phyloP scores from a whole-genome alignment of 2,329 filamentous ascomycete genomes.

The Emmonsiellopsis sp. region DNA sequence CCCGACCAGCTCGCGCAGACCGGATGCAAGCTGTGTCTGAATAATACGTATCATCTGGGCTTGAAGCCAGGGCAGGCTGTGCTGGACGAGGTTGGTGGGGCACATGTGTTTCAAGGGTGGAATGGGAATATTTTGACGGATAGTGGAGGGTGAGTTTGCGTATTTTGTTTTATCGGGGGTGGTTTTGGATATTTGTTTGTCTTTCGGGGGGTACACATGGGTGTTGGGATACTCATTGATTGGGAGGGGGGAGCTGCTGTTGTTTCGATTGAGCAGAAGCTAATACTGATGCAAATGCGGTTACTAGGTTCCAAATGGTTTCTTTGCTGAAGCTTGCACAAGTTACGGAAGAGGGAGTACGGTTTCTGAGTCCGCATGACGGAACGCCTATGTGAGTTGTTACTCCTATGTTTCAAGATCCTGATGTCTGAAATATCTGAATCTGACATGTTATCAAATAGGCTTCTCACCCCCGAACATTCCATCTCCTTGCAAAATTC shows the following conservation, averaged over 20 bases:
- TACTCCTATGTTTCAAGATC: background rate
- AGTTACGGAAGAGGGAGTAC: slow-evolving; percentile 90
- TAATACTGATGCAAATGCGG: background rate
- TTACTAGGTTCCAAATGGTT: slow-evolving; percentile 89
- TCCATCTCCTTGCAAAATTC: slow-evolving; percentile 93
- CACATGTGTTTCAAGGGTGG: slow-evolving; percentile 93
- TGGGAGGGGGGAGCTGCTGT: background rate
- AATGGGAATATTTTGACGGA: slow-evolving; percentile 84
- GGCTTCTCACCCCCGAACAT: slow-evolving; percentile 89
- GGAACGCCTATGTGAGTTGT: slow-evolving; percentile 67
- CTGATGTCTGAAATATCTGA: background rate
- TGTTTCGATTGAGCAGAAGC: background rate
- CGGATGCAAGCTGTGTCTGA: slow-evolving; percentile 81
- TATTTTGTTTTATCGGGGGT: background rate
- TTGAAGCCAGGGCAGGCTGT: slow-evolving; percentile 89
- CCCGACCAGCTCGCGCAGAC: slow-evolving; percentile 86
- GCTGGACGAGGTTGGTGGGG: slow-evolving; percentile 77
- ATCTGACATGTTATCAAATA: slow-evolving; percentile 15
- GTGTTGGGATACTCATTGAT: background rate
- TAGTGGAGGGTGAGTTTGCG: slow-evolving; percentile 37
- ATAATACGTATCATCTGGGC: slow-evolving; percentile 96
- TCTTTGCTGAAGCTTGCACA: slow-evolving; percentile 86
- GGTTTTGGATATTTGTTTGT: background rate
- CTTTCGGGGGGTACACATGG: background rate
- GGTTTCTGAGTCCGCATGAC: slow-evolving; percentile 93